Evolutionary conservation across 208 protist species (phyloP), one percentile per base, ranked within the genome.

Genomic region (Leishmania lainsoni): DNA sequence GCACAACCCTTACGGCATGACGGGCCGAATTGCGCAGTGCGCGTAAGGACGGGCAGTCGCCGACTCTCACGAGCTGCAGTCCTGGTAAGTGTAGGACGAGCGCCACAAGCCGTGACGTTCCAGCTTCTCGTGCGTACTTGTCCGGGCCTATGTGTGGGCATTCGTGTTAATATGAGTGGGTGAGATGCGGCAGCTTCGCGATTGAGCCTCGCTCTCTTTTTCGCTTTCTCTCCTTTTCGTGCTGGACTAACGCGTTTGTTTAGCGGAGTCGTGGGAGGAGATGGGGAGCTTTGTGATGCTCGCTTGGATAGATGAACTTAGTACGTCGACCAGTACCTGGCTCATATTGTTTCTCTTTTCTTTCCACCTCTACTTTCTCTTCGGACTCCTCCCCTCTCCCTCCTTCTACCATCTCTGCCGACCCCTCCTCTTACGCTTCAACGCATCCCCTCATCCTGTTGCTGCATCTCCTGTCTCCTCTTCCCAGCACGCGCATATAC

Each of bases 1-100:
- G 65, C 94, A 97, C 86, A 97, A 97, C 86, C 94, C 94, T 1
- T 97, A 97, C 78, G 82, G 80, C 32, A 83, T 93, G 76, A 63
- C 81, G 17, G 81, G 81, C 17, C 81, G 81, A 56, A 85, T 81
- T 32, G 71, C 81, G 17, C 81, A 85, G 81, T 81, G 76, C 54
- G 77, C 73, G 29, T 85, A 79, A 78, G 54, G 42, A 22, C 35
- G 22, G 6, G 10, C 20, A 17, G 20, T 22, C 20, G 29, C 26
- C 17, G 45, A 17, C 1, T 72, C n/a, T 9, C 39, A 29, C 45
- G 3, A 35, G 68, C 42, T 72, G 35, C 45, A 29, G 39, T 51
- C 42, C 45, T 12, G 42, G 35, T 45, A 14, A 17, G 42, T 39
- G 32, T 9, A 10, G 42, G 42, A 9, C 20, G 3, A 49, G 45